phyloP scores from a whole-genome alignment of 2,329 filamentous ascomycete species.

The Biscogniauxia sp. region DNA sequence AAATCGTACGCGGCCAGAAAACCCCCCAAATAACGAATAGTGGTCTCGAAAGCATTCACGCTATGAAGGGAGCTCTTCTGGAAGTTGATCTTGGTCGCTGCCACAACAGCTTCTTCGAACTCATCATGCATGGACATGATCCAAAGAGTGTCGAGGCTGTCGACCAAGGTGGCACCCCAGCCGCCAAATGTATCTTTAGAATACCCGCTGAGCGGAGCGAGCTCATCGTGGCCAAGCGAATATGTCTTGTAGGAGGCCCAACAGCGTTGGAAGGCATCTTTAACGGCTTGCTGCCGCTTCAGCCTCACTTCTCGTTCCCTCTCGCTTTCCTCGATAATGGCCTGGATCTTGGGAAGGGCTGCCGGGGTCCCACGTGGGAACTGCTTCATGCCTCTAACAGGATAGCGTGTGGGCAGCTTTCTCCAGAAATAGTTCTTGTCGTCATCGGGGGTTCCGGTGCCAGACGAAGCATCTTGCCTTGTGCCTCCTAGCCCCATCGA shows the following conservation, averaged over 20 bases:
- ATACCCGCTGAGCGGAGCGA: slow-evolving; percentile 39
- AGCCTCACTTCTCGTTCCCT: slow-evolving; percentile 16
- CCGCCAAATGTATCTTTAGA: slow-evolving; percentile 40
- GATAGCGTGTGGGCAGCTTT: slow-evolving; percentile 24
- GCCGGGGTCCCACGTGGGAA: slow-evolving; percentile 22
- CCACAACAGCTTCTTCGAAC: slow-evolving; percentile 43
- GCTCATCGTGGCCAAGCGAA: slow-evolving; percentile 43
- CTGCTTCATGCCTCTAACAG: slow-evolving; percentile 19
- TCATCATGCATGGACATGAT: slow-evolving; percentile 48
- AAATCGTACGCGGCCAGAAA: slow-evolving; percentile 37
- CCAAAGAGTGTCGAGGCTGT: slow-evolving; percentile 34
- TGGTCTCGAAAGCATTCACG: slow-evolving; percentile 39
- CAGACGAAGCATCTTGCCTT: slow-evolving; percentile 1
- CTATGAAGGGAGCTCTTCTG: slow-evolving; percentile 28
- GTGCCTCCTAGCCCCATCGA: slow-evolving; percentile 5
- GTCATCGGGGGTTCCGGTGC: slow-evolving; percentile 15
- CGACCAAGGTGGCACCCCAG: slow-evolving; percentile 48
- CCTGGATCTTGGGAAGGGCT: slow-evolving; percentile 23
- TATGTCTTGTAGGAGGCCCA: slow-evolving; percentile 41
- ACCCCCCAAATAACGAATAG: slow-evolving; percentile 35
- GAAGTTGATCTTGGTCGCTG: slow-evolving; percentile 43
- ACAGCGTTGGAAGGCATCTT: slow-evolving; percentile 21
- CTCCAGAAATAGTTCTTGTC: slow-evolving; percentile 28
- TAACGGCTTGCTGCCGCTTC: slow-evolving; percentile 20
- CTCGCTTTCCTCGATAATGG: slow-evolving; percentile 17